phyloP scores from a whole-genome alignment of 2,329 filamentous ascomycete genomes.

The Rutstroemia sp. region DNA sequence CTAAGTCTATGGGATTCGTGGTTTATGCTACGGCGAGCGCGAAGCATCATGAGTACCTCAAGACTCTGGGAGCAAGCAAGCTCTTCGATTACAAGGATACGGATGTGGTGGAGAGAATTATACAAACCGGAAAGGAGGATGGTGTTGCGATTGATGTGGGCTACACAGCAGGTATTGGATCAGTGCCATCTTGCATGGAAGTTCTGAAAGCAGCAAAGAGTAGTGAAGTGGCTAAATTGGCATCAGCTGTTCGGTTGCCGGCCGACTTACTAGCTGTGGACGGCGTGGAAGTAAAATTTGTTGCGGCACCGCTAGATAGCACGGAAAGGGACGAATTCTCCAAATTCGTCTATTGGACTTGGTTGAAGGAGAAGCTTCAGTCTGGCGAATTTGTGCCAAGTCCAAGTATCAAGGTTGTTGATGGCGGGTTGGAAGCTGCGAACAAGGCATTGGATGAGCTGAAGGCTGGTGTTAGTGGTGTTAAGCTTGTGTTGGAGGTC shows the following conservation, averaged over 20 bases:
- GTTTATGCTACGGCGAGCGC: constrained; percentile 31
- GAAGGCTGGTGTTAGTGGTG: constrained; percentile 35
- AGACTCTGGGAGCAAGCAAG: constrained; percentile 13
- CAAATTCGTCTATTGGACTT: constrained; percentile 15
- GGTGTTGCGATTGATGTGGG: constrained; percentile 3
- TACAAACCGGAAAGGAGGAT: constrained; percentile 17
- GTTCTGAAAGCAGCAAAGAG: constrained; percentile 46
- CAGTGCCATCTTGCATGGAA: constrained; percentile 34
- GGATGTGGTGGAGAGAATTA: constrained; percentile 21
- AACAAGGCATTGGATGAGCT: constrained; percentile 35
- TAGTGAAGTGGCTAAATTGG: constrained; percentile 40
- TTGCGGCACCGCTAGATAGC: constrained; percentile 42
- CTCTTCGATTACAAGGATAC: constrained; percentile 18
- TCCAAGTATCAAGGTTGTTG: constrained; percentile 33
- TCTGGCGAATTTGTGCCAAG: constrained; percentile 26
- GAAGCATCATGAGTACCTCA: constrained; percentile 17
- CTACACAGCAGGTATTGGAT: constrained; percentile 5
- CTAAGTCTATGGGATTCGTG: constrained; percentile 33
- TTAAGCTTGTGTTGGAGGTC: constrained; percentile 31
- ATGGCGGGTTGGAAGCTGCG: constrained; percentile 29
- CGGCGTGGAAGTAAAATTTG: not conserved
- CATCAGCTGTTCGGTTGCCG: constrained; percentile 47
- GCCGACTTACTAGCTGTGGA: constrained; percentile 30
- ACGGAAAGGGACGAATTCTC: constrained; percentile 31
- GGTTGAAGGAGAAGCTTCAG: constrained; percentile 20